Evolutionary conservation across 2,329 filamentous ascomycete genomes (phyloP), one percentile per base, ranked within the genome.

Genomic region (Aspergillus sclerotialis): DNA sequence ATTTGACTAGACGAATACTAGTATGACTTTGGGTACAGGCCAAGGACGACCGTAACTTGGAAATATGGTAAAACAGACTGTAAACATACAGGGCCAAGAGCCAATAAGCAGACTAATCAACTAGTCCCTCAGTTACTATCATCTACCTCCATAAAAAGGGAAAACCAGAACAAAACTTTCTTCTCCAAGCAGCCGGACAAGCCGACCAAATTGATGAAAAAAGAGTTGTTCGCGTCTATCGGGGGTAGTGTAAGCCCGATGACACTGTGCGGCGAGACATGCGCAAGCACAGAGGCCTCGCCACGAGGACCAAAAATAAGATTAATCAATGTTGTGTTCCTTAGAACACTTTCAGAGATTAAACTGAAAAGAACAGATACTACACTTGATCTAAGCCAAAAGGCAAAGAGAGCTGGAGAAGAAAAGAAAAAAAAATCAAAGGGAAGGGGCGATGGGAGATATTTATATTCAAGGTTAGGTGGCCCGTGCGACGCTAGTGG

Each of bases 341-440:
- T 69, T 84, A 76, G 78, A 72, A 70, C 72, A 73, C 75, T 87
- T 84, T 82, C 82, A 89, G 83, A 83, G 80, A 87, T 88, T 88
- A 89, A 88, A 87, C 84, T 89, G 80, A 86, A 84, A 87, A 88
- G 83, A 89, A 88, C 82, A 86, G 82, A 85, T 87, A 87, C 82
- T 87, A 86, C 81, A 87, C 81, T 85, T 87, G 82, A 87, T 87
- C 82, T 86, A 84, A 84, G 78, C 78, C 65, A 65, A 72, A 73
- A 68, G 67, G 69, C 63, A 67, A 66, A 64, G 62, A 67, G 65
- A 69, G 65, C 65, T 69, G 54, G 52, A 64, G 50, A 64, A 62
- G 49, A 62, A 61, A 65, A 58, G 55, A 58, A 61, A 57, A 59
- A 64, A 61, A 57, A 48, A 47, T 43, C 30, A 53, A 61, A 64